These are phyloP conservation scores for Neopestalotiopsis clavispora DNA, from an alignment of 2,329 filamentous ascomycete genomes.

Conservation along the genomic window DNA sequence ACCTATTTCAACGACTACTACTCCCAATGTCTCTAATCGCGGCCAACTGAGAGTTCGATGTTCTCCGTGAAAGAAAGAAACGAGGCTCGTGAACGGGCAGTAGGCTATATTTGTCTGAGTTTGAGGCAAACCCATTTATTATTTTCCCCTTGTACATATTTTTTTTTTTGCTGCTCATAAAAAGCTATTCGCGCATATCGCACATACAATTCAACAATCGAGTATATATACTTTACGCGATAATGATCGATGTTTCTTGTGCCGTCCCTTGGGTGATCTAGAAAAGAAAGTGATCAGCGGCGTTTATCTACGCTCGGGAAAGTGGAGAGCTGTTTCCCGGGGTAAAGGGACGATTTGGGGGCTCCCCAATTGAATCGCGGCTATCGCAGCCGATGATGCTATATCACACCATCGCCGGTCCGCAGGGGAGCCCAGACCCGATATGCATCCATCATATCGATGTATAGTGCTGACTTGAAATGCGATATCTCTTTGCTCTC, in stretches of 20 bases:
- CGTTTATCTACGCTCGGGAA: neutral
- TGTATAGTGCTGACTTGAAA: too few relatives aligned
- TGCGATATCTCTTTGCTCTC: too few relatives aligned
- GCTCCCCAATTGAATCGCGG: conserved; percentile 42
- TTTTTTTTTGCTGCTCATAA: too few relatives aligned
- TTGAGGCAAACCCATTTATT: too few relatives aligned
- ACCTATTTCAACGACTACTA: conserved; percentile 17
- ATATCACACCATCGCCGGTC: conserved; percentile 15
- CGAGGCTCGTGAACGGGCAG: too few relatives aligned
- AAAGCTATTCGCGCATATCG: conserved; percentile 24
- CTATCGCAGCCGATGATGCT: conserved; percentile 36
- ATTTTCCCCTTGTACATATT: conserved; percentile 9
- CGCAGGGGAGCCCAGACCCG: neutral
- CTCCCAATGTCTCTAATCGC: conserved; percentile 13
- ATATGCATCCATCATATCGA: too few relatives aligned
- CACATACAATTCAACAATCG: conserved; percentile 20
- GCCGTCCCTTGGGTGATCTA: too few relatives aligned
- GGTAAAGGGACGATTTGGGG: neutral
- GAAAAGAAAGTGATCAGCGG: neutral
- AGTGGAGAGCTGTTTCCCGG: neutral
- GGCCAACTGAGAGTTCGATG: neutral
- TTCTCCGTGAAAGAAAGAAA: neutral
- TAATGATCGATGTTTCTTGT: neutral
- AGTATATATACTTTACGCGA: neutral
- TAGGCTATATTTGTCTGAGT: too few relatives aligned